Conservation (phyloP, 1,284 basidiomycete species). For the Ganoderma sinense region DNA sequence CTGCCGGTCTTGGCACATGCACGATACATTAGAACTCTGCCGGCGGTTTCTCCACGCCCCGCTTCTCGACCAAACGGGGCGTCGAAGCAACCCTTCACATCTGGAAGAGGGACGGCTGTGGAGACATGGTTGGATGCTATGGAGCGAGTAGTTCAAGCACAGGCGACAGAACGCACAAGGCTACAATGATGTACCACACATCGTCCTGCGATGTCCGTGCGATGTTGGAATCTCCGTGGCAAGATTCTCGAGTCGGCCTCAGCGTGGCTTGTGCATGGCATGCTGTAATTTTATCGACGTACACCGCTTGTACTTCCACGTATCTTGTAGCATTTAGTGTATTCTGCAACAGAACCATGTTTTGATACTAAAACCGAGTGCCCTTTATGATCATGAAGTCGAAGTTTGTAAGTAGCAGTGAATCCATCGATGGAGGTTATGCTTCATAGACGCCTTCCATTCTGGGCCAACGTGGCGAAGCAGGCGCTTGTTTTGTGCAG, state of each 20-base stretch:
- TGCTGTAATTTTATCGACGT: neutral
- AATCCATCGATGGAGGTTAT: neutral
- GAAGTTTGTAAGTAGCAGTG: neutral
- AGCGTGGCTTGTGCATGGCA: neutral
- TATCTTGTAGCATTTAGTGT: neutral
- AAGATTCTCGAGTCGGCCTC: neutral
- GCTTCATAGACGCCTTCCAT: slow-evolving; percentile 15
- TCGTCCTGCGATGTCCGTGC: neutral
- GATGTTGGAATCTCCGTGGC: neutral
- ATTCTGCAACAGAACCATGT: neutral
- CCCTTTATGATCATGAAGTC: neutral
- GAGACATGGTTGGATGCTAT: slow-evolving; percentile 82
- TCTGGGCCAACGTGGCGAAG: slow-evolving; percentile 9
- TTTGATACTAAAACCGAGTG: neutral
- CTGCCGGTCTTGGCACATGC: slow-evolving; percentile 94
- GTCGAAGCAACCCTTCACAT: slow-evolving; percentile 6
- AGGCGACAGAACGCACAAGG: slow-evolving; percentile 58
- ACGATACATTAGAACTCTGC: slow-evolving; percentile 71
- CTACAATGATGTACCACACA: slow-evolving; percentile 32
- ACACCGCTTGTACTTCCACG: neutral
- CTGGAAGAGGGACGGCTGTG: slow-evolving; percentile 49
- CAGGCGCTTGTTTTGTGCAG: slow-evolving; percentile 8
- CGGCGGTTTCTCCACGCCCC: slow-evolving; percentile 25
- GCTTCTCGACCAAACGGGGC: slow-evolving; percentile 18
- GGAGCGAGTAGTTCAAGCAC: slow-evolving; percentile 71